phyloP scores from a whole-genome alignment of 768 basidiomycete genomes.

The Macrolepiota fuliginosa region DNA sequence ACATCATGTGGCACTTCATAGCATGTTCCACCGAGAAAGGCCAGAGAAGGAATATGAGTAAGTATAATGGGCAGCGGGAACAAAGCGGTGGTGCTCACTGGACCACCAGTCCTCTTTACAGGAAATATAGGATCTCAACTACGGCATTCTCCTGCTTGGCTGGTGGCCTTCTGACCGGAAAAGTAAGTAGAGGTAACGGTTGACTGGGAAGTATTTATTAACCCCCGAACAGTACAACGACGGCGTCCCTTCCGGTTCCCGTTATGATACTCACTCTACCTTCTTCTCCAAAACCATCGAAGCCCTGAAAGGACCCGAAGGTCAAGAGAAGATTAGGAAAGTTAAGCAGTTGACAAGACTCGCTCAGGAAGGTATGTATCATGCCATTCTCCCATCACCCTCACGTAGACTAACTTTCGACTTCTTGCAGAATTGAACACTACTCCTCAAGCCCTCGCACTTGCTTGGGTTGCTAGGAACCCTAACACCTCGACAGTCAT shows the following conservation, averaged over 20 bases:
- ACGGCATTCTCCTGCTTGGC: conserved; percentile 77
- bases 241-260: conserved; percentile 71
- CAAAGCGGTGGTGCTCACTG: neutral
- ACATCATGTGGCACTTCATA: conserved; percentile 23
- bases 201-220: neutral
- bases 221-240: conserved; percentile 56
- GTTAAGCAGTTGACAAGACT: conserved; percentile 64
- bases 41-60: conserved; percentile 80
- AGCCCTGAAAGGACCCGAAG: conserved; percentile 53
- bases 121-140: conserved; percentile 64
- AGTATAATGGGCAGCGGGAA: conserved; percentile 13
- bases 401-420: neutral
- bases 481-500: conserved; percentile 67
- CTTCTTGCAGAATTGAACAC: conserved; percentile 47
- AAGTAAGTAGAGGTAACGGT: conserved; percentile 35
- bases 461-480: conserved; percentile 74
- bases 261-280: conserved; percentile 54
- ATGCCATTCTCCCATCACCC: neutral
- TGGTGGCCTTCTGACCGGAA: conserved; percentile 76
- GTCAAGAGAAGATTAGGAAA: conserved; percentile 68
- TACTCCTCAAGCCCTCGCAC: conserved; percentile 61
- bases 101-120: conserved; percentile 50
- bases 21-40: conserved; percentile 75
- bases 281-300: conserved; percentile 57
- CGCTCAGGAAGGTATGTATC: conserved; percentile 48